Evolutionary conservation across 1,284 basidiomycete genomes (phyloP).

Genomic region (Cutaneotrichosporon sp.): DNA sequence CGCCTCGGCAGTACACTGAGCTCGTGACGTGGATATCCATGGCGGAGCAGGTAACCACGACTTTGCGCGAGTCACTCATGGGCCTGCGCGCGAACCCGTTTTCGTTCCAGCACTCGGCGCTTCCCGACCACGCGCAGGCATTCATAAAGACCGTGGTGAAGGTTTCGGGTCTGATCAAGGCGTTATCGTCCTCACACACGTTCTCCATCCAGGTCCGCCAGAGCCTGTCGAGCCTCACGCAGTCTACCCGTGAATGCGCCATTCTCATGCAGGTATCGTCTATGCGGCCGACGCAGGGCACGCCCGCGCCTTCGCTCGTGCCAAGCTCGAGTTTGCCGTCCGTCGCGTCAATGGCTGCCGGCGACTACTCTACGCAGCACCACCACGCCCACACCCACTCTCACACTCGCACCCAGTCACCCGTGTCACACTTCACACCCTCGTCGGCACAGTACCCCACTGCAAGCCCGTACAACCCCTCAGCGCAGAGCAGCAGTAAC

Average conservation of each 20-base stretch:
- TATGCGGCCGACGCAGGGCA: slow-evolving; percentile 30
- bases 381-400: neutral
- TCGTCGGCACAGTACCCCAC: neutral
- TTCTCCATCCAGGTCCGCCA: slow-evolving; percentile 39
- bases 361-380: neutral
- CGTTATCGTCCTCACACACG: slow-evolving; percentile 42
- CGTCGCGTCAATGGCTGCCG: neutral
- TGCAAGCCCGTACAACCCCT: neutral
- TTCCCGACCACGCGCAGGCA: slow-evolving; percentile 36
- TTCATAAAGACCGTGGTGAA: slow-evolving; percentile 50
- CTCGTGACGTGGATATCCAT: slow-evolving; percentile 37
- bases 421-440: neutral
- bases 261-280: slow-evolving; percentile 48
- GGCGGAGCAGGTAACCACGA: slow-evolving; percentile 40
- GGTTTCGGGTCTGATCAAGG: slow-evolving; percentile 47
- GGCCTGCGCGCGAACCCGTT: slow-evolving; percentile 38
- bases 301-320: slow-evolving; percentile 11
- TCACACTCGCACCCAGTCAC: neutral
- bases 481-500: slow-evolving; percentile 3
- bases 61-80: slow-evolving; percentile 37
- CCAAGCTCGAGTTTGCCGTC: neutral
- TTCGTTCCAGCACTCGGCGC: slow-evolving; percentile 23
- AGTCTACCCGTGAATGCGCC: slow-evolving; percentile 50
- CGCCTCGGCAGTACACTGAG: slow-evolving; percentile 35
- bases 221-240: slow-evolving; percentile 45